These are phyloP conservation scores for Toxicodendron radicans DNA, from an alignment of 345 rosid species.

Conservation along the genomic window DNA sequence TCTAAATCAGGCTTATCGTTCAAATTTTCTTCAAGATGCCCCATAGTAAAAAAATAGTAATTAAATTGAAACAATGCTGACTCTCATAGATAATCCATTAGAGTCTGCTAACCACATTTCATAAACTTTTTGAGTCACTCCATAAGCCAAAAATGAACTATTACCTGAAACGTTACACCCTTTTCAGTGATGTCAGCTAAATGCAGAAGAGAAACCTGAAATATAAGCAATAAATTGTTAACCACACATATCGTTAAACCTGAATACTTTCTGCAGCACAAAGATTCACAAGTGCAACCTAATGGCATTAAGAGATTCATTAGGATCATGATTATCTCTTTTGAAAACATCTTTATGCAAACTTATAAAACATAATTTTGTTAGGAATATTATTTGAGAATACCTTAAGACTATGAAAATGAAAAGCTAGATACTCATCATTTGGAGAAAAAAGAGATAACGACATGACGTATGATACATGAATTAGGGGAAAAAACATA, in stretches of 20 bases:
- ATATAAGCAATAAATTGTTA: conserved; percentile 13
- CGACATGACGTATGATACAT: neutral
- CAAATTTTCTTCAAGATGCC: neutral
- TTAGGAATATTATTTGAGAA: neutral
- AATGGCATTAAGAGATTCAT: neutral
- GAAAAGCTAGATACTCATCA: neutral
- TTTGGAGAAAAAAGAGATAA: neutral
- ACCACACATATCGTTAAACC: neutral
- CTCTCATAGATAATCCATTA: neutral
- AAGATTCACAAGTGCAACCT: conserved; percentile 8
- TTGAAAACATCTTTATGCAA: neutral
- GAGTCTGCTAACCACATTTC: neutral
- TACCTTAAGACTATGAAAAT: neutral
- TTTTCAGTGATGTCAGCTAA: conserved; percentile 78
- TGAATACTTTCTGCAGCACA: neutral
- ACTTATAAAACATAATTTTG: neutral
- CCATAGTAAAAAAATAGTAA: neutral
- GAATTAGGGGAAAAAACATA: neutral
- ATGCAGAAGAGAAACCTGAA: conserved; percentile 75
- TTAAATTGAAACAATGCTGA: neutral
- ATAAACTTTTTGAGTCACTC: neutral
- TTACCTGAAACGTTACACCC: conserved; percentile 84
- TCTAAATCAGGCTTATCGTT: neutral
- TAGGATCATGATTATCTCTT: neutral
- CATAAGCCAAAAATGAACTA: neutral